Evolutionary conservation across 2,329 filamentous ascomycete genomes (phyloP), one percentile per base, ranked within the genome.

Genomic region (Diaporthe longicolla): DNA sequence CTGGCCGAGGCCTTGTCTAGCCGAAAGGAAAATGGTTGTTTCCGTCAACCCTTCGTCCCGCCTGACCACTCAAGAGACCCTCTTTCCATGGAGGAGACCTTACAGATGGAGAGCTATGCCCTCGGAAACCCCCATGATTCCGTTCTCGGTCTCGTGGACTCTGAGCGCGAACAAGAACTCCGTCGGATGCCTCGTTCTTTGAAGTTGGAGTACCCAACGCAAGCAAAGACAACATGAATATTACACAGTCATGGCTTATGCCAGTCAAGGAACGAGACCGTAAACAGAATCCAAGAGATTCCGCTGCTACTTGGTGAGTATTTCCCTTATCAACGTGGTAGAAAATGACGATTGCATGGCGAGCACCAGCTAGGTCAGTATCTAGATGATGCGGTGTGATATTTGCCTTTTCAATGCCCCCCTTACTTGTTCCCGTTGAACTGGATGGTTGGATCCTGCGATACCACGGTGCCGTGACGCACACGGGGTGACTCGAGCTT

Each of bases 151-250:
- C 32, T 77, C 77, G 0, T 74, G 73, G 52, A 76, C 73, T 19
- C 72, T 76, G 26, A 77, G 73, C 50, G 66, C 73, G 26, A 76
- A 74, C 26, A 78, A 35, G n/a, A 79, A 65, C 4, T 72, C 77
- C 73, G 5, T 48, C 32, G 21, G 9, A 17, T 26, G 45, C 29
- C 32, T 26, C 4, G 29, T 17, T 26, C 3, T 37, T 9, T 37
- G 24, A 4, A 19, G 6, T 21, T n/a, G 40, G 26, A 32, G 48
- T 50, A 19, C 45, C 32, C 8, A 8, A 40, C 9, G 40, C 24
- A 17, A 29, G 29, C 57, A 24, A 52, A 15, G 40, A 54, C 21
- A 48, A 13, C 4, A 48, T 11, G 7, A 5, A 52, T 26, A 40
- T 4, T 48, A 35, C 4, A 17, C 26, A n/a, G 19, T 8, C 21